Evolutionary conservation across 108 stramenopile species (phyloP).

Genomic region (Schizochytrium sp.): DNA sequence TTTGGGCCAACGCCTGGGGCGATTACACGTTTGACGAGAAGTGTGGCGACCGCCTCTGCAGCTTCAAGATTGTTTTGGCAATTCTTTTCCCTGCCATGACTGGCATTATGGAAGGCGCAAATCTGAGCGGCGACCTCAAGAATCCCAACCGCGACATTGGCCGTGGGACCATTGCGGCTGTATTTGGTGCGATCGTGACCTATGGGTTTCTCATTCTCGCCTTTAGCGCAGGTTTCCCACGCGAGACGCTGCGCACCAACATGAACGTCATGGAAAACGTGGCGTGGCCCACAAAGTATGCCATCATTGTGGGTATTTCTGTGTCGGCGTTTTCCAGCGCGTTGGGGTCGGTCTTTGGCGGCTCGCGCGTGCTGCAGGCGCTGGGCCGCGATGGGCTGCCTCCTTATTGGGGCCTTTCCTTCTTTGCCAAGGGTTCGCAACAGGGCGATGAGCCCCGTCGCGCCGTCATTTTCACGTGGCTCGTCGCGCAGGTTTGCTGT

Average conservation of each 20-base stretch:
- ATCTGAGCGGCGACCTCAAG: slow-evolving; percentile 25
- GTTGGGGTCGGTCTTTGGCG: slow-evolving; percentile 18
- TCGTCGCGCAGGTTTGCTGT: neutral
- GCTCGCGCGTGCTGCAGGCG: slow-evolving; percentile 21
- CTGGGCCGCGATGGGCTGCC: slow-evolving; percentile 27
- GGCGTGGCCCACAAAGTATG: neutral
- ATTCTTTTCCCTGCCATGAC: slow-evolving; percentile 29
- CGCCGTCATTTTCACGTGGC: neutral
- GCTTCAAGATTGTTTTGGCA: neutral
- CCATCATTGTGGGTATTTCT: slow-evolving; percentile 23
- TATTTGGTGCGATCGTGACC: neutral
- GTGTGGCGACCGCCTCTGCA: neutral
- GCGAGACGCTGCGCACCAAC: slow-evolving; percentile 19
- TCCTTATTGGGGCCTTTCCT: neutral
- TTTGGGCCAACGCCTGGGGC: neutral
- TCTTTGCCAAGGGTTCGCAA: neutral
- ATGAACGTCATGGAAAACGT: slow-evolving; percentile 25
- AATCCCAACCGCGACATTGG: slow-evolving; percentile 11
- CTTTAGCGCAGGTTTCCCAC: neutral
- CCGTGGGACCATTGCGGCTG: slow-evolving; percentile 16
- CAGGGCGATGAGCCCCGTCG: slow-evolving; percentile 27
- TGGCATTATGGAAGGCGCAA: slow-evolving; percentile 21
- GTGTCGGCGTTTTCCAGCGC: slow-evolving; percentile 14
- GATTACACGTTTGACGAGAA: neutral
- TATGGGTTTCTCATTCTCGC: slow-evolving; percentile 10